Base-by-base conservation (phyloP, 2,329 filamentous ascomycete genomes). In the Fusarium sororula region DNA sequence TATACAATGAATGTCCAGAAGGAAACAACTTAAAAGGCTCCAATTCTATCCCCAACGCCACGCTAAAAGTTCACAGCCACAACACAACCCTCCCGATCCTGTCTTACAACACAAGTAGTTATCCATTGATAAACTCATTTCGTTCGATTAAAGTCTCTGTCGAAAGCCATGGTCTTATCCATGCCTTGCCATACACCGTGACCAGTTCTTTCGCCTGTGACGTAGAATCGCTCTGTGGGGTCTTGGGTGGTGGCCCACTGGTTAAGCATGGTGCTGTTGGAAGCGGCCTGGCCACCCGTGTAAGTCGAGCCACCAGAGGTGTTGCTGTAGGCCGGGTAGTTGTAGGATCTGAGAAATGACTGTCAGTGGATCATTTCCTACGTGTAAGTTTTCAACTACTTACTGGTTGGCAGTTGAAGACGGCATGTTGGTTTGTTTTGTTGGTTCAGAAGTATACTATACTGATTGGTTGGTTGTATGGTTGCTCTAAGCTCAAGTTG, bases 11-110 rank as follows among this genome's bases (percentile, higher is more conserved):
- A 63, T 38, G 44, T 38, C 61, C 45, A 56, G 28, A 47, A 22
- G 8, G 7, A 55, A 45, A 37, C 15, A 24, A 53, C 66, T 37
- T 20, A 9, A 63, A 57, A 57, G 37, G 20, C 56, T 45, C 41
- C 62, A 45, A 57, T 41, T 62, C 65, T 73, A 70, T 70, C 41
- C 60, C 56, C 28, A 30, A 67, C 70, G 70, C 70, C 70, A 37
- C 54, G 70, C 70, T 74, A 67, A 73, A 55, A 56, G 32, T 51
- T 32, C 56, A 62, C 56, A 63, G 69, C 55, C 65, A 65, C 48
- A 55, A 32, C 6, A 32, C 6, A 35, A 65, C 57, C 22, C 6
- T 39, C 51, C 51, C 24, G 11, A 54, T 32, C 20, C 22, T 26
- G 15, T 48, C n/a, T 26, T 17, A 28, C 26, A 32, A 13, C 55